These are phyloP conservation scores for Pythium apleroticum DNA, from an alignment of 352 stramenopile species.

Conservation along the genomic window DNA sequence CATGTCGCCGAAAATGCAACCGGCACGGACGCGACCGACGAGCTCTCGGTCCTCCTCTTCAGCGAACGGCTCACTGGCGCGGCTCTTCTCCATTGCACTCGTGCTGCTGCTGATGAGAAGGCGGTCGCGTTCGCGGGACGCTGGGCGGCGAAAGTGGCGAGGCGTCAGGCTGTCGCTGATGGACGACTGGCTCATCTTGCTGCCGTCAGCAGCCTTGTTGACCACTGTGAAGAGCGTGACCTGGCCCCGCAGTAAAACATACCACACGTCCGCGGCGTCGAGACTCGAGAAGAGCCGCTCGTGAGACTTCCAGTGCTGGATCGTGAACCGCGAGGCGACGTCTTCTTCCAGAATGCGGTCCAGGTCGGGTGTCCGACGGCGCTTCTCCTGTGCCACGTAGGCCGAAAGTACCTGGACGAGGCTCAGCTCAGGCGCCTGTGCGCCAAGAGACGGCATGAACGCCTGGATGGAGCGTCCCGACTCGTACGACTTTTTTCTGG, in stretches of 20 bases:
- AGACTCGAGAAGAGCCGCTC: conserved; percentile 41
- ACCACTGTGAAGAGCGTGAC: conserved; percentile 41
- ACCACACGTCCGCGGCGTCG: conserved; percentile 46
- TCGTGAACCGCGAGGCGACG: conserved; percentile 36
- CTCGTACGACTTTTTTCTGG: conserved; percentile 39
- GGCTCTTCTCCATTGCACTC: conserved; percentile 1
- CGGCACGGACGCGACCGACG: conserved; percentile 48
- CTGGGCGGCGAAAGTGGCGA: conserved; percentile 16
- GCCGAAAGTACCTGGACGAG: conserved; percentile 45
- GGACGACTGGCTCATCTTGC: conserved; percentile 10
- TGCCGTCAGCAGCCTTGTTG: conserved; percentile 11
- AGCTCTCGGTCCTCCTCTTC: conserved; percentile 36
- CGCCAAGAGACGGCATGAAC: conserved; percentile 24
- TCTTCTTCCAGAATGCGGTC: conserved; percentile 31
- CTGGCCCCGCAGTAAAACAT: conserved; percentile 49
- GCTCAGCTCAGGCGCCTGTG: conserved; percentile 29
- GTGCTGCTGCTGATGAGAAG: not conserved
- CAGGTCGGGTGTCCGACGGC: conserved; percentile 15
- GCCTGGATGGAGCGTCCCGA: conserved; percentile 29
- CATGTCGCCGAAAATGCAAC: conserved; percentile 69
- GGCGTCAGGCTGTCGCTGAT: conserved; percentile 23
- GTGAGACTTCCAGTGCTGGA: conserved; percentile 34
- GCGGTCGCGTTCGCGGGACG: conserved; percentile 4
- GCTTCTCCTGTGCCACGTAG: conserved; percentile 34
- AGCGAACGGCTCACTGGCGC: conserved; percentile 12